Evolutionary conservation across 139 green algal species (phyloP).

Genomic region (Nannochloris sp.): DNA sequence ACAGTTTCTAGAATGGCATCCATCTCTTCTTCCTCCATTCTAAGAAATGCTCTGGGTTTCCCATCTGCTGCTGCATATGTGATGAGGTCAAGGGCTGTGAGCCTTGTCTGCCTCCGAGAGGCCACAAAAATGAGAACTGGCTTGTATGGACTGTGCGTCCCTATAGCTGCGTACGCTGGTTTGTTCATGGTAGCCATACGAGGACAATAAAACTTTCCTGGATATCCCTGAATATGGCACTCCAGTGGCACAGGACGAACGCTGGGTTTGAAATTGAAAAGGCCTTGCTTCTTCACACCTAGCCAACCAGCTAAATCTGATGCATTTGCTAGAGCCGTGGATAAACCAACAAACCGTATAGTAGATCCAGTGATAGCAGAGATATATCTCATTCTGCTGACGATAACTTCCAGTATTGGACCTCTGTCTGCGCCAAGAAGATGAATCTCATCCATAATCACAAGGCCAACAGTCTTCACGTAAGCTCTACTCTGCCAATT

Average conservation of each 20-base stretch:
- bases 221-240: slow-evolving; percentile 88
- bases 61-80: slow-evolving; percentile 84
- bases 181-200: slow-evolving; percentile 99
- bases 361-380: slow-evolving; percentile 39
- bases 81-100: slow-evolving; percentile 95
- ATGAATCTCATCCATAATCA: slow-evolving; percentile 99
- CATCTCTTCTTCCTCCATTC: slow-evolving; percentile 50
- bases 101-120: slow-evolving; percentile 80
- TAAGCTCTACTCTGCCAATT: slow-evolving; percentile 78
- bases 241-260: slow-evolving; percentile 92
- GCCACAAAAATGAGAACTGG: slow-evolving; percentile 65
- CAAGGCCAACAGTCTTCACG: slow-evolving; percentile 64
- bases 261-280: slow-evolving; percentile 97
- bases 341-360: slow-evolving; percentile 90
- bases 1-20: slow-evolving; percentile 34
- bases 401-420: slow-evolving; percentile 92
- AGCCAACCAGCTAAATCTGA: slow-evolving; percentile 91
- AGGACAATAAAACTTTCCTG: slow-evolving; percentile 92
- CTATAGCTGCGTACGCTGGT: slow-evolving; percentile 89
- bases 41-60: slow-evolving; percentile 65
- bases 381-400: slow-evolving; percentile 85
- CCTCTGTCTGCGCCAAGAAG: slow-evolving; percentile 89
- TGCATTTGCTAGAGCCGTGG: slow-evolving; percentile 91
- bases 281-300: slow-evolving; percentile 61
- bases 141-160: slow-evolving; percentile 82